These are phyloP conservation scores for Diaporthe humulicola DNA, from an alignment of 2,329 filamentous ascomycete species.

Conservation along the genomic window DNA sequence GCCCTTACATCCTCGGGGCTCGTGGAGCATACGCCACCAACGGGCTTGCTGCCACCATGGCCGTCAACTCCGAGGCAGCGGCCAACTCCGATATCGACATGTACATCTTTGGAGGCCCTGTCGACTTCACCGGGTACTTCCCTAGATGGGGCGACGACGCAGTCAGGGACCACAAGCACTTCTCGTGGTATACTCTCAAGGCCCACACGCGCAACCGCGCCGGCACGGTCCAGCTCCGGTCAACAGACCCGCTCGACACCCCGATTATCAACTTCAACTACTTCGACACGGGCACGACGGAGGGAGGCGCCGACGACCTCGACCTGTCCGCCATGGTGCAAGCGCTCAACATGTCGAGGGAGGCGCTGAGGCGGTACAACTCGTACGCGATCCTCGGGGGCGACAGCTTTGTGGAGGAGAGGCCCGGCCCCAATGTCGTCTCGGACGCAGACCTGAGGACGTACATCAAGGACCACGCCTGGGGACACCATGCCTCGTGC, in stretches of 20 bases:
- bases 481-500: constrained; percentile 32
- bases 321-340: constrained; percentile 61
- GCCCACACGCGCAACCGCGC: constrained; percentile 72
- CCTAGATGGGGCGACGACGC: constrained; percentile 51
- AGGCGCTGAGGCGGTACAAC: constrained; percentile 67
- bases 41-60: constrained; percentile 49
- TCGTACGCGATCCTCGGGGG: constrained; percentile 41
- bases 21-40: constrained; percentile 51
- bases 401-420: constrained; percentile 20
- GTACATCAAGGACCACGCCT: constrained; percentile 19
- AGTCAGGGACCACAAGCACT: constrained; percentile 54
- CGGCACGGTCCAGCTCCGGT: constrained; percentile 72
- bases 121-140: constrained; percentile 56
- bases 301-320: constrained; percentile 46
- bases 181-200: constrained; percentile 67
- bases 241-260: constrained; percentile 72
- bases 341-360: constrained; percentile 66
- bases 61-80: constrained; percentile 47
- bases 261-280: constrained; percentile 75
- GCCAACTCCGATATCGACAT: constrained; percentile 48
- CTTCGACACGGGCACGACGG: constrained; percentile 57
- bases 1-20: constrained; percentile 35
- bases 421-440: neutral
- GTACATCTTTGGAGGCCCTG: constrained; percentile 55
- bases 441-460: constrained; percentile 21